These are phyloP conservation scores for Mucor indicus DNA, from an alignment of 371 early-diverging fungal genomes.

Conservation along the genomic window DNA sequence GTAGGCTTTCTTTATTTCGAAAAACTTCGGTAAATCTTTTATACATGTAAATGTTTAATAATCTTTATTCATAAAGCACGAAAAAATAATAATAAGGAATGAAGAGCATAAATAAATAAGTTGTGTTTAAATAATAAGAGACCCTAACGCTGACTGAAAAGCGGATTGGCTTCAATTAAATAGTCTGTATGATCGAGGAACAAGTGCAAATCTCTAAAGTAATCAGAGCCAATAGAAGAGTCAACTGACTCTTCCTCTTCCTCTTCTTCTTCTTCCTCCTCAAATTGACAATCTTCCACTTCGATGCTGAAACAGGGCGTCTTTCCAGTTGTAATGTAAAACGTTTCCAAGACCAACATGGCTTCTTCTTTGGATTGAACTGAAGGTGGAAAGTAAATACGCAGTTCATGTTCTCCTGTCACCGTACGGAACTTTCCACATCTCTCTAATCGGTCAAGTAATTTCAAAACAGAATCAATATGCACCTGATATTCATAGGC, in stretches of 20 bases:
- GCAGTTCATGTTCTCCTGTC: constrained; percentile 7
- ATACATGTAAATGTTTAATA: too few species aligned
- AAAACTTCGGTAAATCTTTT: too few species aligned
- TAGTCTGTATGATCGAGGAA: constrained; percentile 47
- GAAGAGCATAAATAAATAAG: too few species aligned
- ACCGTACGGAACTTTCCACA: constrained; percentile 13
- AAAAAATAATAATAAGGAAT: too few species aligned
- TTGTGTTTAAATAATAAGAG: too few species aligned
- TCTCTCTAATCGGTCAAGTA: constrained; percentile 5
- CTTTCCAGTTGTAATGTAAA: not conserved
- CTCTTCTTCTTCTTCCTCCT: constrained; percentile 1
- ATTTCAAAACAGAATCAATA: constrained; percentile 10
- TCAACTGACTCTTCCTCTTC: too few species aligned
- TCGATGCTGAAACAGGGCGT: not conserved
- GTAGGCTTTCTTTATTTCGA: too few species aligned
- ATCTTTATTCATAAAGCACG: too few species aligned
- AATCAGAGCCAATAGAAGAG: constrained; percentile 45
- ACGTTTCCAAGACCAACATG: not conserved
- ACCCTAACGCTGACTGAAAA: too few species aligned
- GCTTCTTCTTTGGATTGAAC: constrained; percentile 10
- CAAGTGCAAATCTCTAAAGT: constrained; percentile 41
- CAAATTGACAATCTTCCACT: not conserved
- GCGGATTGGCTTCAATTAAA: constrained; percentile 35
- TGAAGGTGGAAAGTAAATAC: constrained; percentile 22
- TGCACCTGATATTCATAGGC: constrained; percentile 12